Conservation (phyloP, 202 grass and related monocot species). For the Schoenoplectus tabernaemontani region DNA sequence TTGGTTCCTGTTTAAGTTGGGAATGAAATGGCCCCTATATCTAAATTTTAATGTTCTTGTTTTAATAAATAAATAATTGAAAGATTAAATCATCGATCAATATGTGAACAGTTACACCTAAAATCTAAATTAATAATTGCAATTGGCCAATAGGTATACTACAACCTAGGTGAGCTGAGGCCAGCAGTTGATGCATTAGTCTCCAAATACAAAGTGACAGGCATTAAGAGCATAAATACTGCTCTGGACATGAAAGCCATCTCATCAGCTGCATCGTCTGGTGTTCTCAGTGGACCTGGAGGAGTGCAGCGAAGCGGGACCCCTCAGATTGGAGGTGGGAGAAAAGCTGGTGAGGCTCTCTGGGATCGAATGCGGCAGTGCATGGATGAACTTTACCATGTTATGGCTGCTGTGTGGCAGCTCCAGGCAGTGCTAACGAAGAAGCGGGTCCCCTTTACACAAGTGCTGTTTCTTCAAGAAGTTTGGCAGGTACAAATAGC, state of each 20-base stretch:
- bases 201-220: constrained; percentile 51
- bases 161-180: constrained; percentile 86
- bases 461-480: constrained; percentile 92
- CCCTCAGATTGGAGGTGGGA: constrained; percentile 81
- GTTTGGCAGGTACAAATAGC: constrained; percentile 79
- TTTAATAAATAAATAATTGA: too few species aligned
- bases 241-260: constrained; percentile 96
- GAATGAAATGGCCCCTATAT: neutral
- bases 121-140: neutral
- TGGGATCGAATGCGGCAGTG: constrained; percentile 95
- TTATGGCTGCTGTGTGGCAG: constrained; percentile 84
- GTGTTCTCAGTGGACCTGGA: constrained; percentile 60
- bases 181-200: constrained; percentile 74
- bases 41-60: neutral
- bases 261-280: constrained; percentile 41
- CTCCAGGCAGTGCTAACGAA: constrained; percentile 86
- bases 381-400: constrained; percentile 72
- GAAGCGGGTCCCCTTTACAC: constrained; percentile 86
- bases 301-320: constrained; percentile 95
- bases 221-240: constrained; percentile 62
- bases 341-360: constrained; percentile 69
- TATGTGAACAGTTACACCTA: neutral
- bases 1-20: neutral
- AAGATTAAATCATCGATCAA: neutral
- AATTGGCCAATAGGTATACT: constrained; percentile 48